Evolutionary conservation across 768 basidiomycete species (phyloP).

Genomic region (button mushroom (Agaricus bisporus)): DNA sequence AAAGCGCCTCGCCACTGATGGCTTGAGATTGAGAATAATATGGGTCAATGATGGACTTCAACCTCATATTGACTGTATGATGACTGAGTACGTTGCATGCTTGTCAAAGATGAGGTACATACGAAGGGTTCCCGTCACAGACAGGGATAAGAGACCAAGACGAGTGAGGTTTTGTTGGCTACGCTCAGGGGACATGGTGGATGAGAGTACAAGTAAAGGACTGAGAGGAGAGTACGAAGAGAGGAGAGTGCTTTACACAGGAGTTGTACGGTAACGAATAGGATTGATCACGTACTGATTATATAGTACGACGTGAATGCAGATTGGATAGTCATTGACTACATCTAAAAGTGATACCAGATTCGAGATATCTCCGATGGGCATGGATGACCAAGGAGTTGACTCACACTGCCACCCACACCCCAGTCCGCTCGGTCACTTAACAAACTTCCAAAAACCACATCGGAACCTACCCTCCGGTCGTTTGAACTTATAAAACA

Average conservation of each 20-base stretch:
- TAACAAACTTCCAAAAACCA: no score
- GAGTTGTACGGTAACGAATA: no score
- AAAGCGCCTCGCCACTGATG: constrained; percentile 5
- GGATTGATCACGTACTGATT: no score
- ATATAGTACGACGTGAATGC: no score
- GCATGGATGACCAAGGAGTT: no score
- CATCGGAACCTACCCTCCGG: no score
- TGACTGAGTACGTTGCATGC: background rate
- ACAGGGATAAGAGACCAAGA: constrained; percentile 6
- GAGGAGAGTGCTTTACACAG: background rate
- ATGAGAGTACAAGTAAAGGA: background rate
- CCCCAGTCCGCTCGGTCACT: no score
- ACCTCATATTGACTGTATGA: background rate
- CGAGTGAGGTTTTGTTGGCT: constrained; percentile 9
- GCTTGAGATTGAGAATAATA: constrained; percentile 6
- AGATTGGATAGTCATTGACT: no score
- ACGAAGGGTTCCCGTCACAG: constrained; percentile 8
- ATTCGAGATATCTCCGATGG: no score
- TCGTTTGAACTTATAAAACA: no score
- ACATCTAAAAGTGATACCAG: no score
- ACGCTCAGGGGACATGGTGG: constrained; percentile 2
- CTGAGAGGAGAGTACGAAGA: background rate
- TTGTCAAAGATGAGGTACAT: background rate
- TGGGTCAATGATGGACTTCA: constrained; percentile 8
- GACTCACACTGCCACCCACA: no score